Base-by-base conservation (phyloP, 805 yeast genomes). In the Suhomyces vadensis region DNA sequence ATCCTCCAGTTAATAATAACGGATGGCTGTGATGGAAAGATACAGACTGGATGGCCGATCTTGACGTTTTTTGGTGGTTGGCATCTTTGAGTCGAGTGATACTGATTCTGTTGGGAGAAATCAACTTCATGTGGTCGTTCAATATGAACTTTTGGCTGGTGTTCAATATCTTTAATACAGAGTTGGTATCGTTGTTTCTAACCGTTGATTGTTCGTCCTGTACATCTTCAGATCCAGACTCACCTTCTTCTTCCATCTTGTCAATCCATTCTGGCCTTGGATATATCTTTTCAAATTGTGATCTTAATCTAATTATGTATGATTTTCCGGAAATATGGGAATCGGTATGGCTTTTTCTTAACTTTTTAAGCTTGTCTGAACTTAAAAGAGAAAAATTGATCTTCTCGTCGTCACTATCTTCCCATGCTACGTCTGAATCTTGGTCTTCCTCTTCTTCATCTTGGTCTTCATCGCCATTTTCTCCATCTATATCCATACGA, bases 341-440 rank as follows among this genome's bases (percentile, higher is more conserved):
- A 49, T 87, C 92, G 3, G 63, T 62, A 45, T 74, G 83, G 0
- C 78, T 61, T 37, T 74, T 73, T 56, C 97, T 79, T 53, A 94
- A 73, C 66, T 92, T 94, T 51, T 78, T 82, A 24, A 84, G 64
- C 52, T 78, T 80, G 51, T 84, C 83, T 1, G 83, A 69, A 1
- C 77, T 62, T 11, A 72, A 58, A 23, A 94, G 64, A 1, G 94
- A 79, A 5, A 92, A 74, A 16, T 69, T 67, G 20, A 87, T 53
- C 35, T 73, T 73, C 49, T 91, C 98, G 62, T 94, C 99, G 57
- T 91, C 98, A 46, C 95, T 84, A 66, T 94, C 99, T 11, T 63
- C 63, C 99, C 99, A 94, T 16, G 74, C 78, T 5, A 89, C 97
- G 61, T 92, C 98, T 56, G 90, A 97, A 45, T 94, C 84, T 65